Percentiles rank a stretch among this genome's conserved stretches.
These are phyloP conservation scores for Trametes punicea DNA, from an alignment of 768 basidiomycete genomes.

Conservation along the genomic window DNA sequence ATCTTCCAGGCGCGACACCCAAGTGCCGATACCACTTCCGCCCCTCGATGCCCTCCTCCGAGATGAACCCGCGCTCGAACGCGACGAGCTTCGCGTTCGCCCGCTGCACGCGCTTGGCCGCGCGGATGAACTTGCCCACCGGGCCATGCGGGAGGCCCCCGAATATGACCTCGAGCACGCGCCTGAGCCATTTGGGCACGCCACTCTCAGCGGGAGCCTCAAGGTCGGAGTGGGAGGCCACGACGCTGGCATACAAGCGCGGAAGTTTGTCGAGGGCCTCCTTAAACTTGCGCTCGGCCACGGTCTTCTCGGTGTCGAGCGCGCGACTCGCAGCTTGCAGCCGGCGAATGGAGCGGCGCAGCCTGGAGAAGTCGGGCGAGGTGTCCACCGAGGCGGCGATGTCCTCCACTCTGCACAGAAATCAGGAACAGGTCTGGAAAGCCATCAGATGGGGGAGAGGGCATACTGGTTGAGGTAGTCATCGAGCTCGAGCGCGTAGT, in stretches of 20 bases:
- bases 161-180: slow-evolving; percentile 13
- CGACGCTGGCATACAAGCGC: neutral
- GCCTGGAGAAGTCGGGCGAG: slow-evolving; percentile 22
- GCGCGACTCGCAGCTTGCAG: slow-evolving; percentile 23
- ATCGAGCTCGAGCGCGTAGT: slow-evolving; percentile 55
- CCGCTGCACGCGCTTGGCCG: slow-evolving; percentile 52
- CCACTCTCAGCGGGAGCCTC: neutral
- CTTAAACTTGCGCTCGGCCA: slow-evolving; percentile 27
- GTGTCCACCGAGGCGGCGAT: slow-evolving; percentile 17
- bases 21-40: slow-evolving; percentile 86
- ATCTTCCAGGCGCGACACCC: slow-evolving; percentile 83
- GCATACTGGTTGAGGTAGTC: slow-evolving; percentile 44
- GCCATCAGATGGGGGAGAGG: neutral
- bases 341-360: slow-evolving; percentile 23
- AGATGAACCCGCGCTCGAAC: slow-evolving; percentile 82
- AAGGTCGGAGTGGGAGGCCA: neutral
- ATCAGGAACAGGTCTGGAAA: neutral
- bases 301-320: slow-evolving; percentile 28
- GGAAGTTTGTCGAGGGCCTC: slow-evolving; percentile 23
- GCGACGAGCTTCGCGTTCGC: slow-evolving; percentile 64
- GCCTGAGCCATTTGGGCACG: slow-evolving; percentile 20
- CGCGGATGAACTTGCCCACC: slow-evolving; percentile 47
- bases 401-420: slow-evolving; percentile 20
- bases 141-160: slow-evolving; percentile 3
- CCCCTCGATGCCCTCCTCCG: slow-evolving; percentile 68